Evolutionary conservation across 1,284 basidiomycete genomes (phyloP), one percentile per base, ranked within the genome.

Genomic region (Cryptococcus sp.): DNA sequence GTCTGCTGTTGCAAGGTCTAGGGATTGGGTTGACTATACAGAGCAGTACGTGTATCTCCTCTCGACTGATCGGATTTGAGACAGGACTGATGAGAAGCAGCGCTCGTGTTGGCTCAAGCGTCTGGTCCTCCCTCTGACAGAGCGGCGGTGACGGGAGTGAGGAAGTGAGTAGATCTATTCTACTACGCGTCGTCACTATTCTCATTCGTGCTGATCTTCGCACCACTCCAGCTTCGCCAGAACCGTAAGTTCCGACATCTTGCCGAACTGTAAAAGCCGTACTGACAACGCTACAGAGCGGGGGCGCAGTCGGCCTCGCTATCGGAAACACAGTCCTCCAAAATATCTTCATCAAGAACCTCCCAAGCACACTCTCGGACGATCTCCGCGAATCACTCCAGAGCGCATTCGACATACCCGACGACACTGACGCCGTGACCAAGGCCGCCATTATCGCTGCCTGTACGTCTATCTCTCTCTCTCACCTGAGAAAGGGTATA

Each of bases 1-100:
- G 61, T 16, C 47, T 71, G 19, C 25, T 72, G 15, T 27, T 74
- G 1, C 71, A 73, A 49, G 71, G 72, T n/a, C 44, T 73, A 38
- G 71, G 71, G 1, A 66, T 71, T 20, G 72, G 70, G 1, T 54
- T 64, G 3, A 74, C 72, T 1, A 63, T 66, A 22, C 72, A 74
- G 49, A 66, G 61, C 44, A 68, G 65, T 67, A 22, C 41, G 65
- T 61, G 1, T 17, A 10, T n/a, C 27, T 10, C 25, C 27, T 22
- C 41, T 16, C 19, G 5, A 20, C 4, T 6, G 3, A 8, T 25
- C 25, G 25, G 25, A 7, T 6, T 1, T 3, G 40, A 35, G 15
- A 3, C 1, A 17, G 7, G 23, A 11, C 50, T 47, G 52, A 53
- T 53, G 13, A 27, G 11, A 10, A 19, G 22, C 53, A 71, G 65